Percentiles rank a stretch among this genome's conserved stretches.
Evolutionary conservation across 2,329 filamentous ascomycete species (phyloP).

Genomic region (Alternaria tenuissima): DNA sequence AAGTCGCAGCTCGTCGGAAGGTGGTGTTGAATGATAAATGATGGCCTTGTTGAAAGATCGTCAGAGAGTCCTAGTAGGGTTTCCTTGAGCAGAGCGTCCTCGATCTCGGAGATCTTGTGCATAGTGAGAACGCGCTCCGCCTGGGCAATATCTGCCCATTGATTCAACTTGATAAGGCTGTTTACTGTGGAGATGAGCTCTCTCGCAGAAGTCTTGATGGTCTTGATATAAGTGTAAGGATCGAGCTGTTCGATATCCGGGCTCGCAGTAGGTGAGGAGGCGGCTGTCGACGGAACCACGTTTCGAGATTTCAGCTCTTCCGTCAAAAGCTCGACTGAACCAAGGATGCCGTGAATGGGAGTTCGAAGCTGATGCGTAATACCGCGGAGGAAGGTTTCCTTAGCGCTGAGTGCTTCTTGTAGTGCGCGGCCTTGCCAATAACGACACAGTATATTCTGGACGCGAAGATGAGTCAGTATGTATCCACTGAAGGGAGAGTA

Average conservation of each 20-base stretch:
- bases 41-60: slow-evolving; percentile 35
- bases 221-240: slow-evolving; percentile 40
- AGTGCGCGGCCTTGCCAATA: slow-evolving; percentile 52
- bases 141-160: slow-evolving; percentile 50
- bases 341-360: slow-evolving; percentile 59
- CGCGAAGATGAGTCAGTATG: background rate
- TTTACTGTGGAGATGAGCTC: slow-evolving; percentile 58
- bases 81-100: slow-evolving; percentile 44
- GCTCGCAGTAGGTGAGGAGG: slow-evolving; percentile 20
- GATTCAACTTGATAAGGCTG: slow-evolving; percentile 54
- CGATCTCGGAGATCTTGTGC: slow-evolving; percentile 44
- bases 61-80: slow-evolving; percentile 40
- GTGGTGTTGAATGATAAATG: slow-evolving; percentile 46
- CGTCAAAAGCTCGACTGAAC: slow-evolving; percentile 52
- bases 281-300: slow-evolving; percentile 14
- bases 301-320: slow-evolving; percentile 51
- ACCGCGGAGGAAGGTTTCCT: slow-evolving; percentile 57
- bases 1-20: slow-evolving; percentile 41
- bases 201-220: slow-evolving; percentile 53
- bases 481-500: background rate
- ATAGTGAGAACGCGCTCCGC: slow-evolving; percentile 31
- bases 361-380: slow-evolving; percentile 60
- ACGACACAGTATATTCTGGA: slow-evolving; percentile 45
- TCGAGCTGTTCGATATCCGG: slow-evolving; percentile 27
- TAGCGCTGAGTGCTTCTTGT: slow-evolving; percentile 54